Evolutionary conservation across 768 basidiomycete species (phyloP).

Genomic region (Panaeolus cyanescens): DNA sequence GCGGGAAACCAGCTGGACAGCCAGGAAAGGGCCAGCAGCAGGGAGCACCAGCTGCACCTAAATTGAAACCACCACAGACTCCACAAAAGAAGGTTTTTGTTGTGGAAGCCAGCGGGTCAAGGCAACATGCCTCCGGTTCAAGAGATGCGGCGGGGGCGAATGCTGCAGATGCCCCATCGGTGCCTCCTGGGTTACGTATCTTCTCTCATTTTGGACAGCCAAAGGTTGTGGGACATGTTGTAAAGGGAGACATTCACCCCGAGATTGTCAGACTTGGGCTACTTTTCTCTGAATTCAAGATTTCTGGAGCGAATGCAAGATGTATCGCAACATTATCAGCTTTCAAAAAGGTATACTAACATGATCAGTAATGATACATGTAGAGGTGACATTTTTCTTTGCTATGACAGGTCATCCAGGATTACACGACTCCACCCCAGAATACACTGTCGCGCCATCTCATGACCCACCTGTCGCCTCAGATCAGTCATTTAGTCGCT

Average conservation of each 20-base stretch:
- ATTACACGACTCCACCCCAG: conserved; percentile 84
- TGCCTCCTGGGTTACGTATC: conserved; percentile 72
- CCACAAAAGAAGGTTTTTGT: conserved; percentile 33
- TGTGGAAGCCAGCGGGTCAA: conserved; percentile 26
- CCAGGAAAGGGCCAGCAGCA: conserved; percentile 19
- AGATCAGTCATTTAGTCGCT: conserved; percentile 87
- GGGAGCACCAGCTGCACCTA: conserved; percentile 18
- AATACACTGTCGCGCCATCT: conserved; percentile 89
- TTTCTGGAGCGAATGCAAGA: conserved; percentile 93
- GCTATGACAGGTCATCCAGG: conserved; percentile 77
- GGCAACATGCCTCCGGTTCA: conserved; percentile 20
- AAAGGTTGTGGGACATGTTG: conserved; percentile 50
- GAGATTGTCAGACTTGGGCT: conserved; percentile 84
- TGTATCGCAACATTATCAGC: conserved; percentile 91
- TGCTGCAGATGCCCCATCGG: conserved; percentile 35
- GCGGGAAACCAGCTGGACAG: conserved; percentile 17
- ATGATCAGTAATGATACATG: not conserved
- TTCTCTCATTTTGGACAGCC: conserved; percentile 86
- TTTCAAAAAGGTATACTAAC: conserved; percentile 79
- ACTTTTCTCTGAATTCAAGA: conserved; percentile 89
- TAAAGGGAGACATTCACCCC: conserved; percentile 91
- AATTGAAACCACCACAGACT: conserved; percentile 28
- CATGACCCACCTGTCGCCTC: conserved; percentile 89
- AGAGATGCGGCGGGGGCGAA: conserved; percentile 29
- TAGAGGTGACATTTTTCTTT: not conserved